These are phyloP conservation scores for Heliamphora pulchella DNA, from an alignment of 179 eudicot species.

Conservation along the genomic window DNA sequence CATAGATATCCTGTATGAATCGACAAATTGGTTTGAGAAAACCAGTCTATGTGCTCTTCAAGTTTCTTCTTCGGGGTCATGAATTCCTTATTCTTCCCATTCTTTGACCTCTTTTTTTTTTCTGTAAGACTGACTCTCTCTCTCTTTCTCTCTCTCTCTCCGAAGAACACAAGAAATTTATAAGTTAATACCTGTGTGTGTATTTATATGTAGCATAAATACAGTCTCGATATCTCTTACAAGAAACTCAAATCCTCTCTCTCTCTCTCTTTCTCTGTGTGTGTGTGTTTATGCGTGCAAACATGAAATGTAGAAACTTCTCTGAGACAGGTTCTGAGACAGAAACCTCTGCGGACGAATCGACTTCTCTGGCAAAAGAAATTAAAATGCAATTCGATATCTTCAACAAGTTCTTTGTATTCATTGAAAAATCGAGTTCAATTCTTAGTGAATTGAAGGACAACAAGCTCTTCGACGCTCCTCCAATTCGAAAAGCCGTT, in stretches of 20 bases:
- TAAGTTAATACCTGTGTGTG: background rate
- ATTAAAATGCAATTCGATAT: constrained; percentile 29
- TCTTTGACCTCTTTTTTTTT: background rate
- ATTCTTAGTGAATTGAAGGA: constrained; percentile 44
- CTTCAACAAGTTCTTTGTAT: constrained; percentile 34
- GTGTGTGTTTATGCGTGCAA: background rate
- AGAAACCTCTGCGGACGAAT: constrained; percentile 40
- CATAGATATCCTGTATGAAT: background rate
- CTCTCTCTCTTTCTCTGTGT: background rate
- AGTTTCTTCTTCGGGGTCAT: background rate
- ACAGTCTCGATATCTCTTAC: background rate
- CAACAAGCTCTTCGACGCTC: constrained; percentile 29
- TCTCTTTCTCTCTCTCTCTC: background rate
- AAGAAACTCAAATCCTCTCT: background rate
- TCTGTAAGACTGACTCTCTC: background rate
- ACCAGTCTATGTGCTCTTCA: background rate
- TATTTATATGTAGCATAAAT: background rate
- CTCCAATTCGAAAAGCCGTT: constrained; percentile 46
- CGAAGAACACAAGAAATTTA: background rate
- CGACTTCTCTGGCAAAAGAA: constrained; percentile 33
- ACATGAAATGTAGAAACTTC: constrained; percentile 24
- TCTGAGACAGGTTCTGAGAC: constrained; percentile 32
- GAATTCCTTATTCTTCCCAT: constrained; percentile 6
- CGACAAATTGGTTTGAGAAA: background rate
- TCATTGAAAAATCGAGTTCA: constrained; percentile 39